Evolutionary conservation across 805 yeast genomes (phyloP).

Genomic region (Blastobotrys robertii): DNA sequence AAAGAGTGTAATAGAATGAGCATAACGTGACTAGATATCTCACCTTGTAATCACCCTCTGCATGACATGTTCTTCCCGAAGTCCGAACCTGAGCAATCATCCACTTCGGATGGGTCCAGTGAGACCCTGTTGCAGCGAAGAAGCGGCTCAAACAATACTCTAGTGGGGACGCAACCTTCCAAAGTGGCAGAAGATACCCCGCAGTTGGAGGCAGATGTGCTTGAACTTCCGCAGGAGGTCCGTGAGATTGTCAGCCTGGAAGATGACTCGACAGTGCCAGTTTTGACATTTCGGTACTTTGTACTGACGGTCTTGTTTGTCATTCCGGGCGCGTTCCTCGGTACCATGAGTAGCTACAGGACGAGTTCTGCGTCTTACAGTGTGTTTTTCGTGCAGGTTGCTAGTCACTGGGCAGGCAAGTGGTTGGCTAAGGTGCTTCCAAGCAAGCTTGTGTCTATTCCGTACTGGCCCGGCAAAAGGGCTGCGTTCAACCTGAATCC

Average conservation of each 20-base stretch:
- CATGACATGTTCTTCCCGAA: too few relatives aligned
- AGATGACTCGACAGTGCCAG: conserved; percentile 7
- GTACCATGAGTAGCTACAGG: conserved; percentile 7
- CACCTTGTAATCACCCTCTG: too few relatives aligned
- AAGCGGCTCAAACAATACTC: too few relatives aligned
- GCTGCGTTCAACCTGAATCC: conserved; percentile 36
- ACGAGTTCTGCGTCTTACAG: conserved; percentile 9
- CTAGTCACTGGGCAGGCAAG: conserved; percentile 8
- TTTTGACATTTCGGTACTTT: conserved; percentile 6
- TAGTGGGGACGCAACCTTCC: neutral
- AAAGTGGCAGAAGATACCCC: conserved; percentile 4
- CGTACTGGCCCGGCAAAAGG: neutral
- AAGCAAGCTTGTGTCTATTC: conserved; percentile 17
- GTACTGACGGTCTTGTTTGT: conserved; percentile 5
- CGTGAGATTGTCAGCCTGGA: conserved; percentile 10
- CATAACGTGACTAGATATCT: too few relatives aligned
- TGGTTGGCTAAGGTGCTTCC: conserved; percentile 28
- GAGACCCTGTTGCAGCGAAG: neutral
- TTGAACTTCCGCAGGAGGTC: conserved; percentile 6
- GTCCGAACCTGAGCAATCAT: too few relatives aligned
- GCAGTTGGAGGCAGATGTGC: conserved; percentile 4
- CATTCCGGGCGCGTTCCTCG: conserved; percentile 7
- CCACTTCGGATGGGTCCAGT: too few relatives aligned
- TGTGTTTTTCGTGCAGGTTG: conserved; percentile 8
- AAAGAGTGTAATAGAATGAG: too few relatives aligned